Base-by-base conservation (phyloP, 495 filamentous ascomycete genomes). In the Symbiotaphrina buchneri region DNA sequence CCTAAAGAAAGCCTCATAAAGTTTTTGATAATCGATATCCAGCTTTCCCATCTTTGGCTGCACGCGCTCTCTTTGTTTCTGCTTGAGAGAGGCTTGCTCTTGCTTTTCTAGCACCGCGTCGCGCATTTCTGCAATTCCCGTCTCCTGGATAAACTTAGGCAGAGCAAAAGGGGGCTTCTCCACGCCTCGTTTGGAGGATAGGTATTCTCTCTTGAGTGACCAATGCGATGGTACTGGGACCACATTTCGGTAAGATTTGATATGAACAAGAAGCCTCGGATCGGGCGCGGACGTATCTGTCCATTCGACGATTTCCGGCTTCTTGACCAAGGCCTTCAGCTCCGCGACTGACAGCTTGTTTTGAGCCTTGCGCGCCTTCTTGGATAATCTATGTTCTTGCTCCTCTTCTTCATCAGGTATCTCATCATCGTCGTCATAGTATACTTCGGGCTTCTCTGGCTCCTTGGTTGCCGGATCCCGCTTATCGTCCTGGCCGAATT, bases 1-100 rank as follows among this genome's bases (percentile, higher is more conserved):
- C 17, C 82, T 65, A 58, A 95, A 97, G 54, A 97, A 97, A 5
- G 87, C 87, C 46, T 94, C 87, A 47, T 94, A 92, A 18, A 95
- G 66, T 47, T 87, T 93, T 46, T 91, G 80, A 47, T 95, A 97
- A 51, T 97, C 90, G 36, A 97, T 92, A 42, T 97, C 87, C 30
- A 97, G 58, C 44, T 84, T 90, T 37, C 87, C 87, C 74, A 93
- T 90, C 52, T 97, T 97, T 0, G 82, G 82, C 38, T 82, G 74
- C 6, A 97, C 87, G 33, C 87, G 65, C 47, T 95, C 87, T 24
- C 87, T 63, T 55, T 93, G 85, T 45, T 92, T 94, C 47, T 91
- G 81, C 48, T 94, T 94, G 38, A 97, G 57, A 10, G 66, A 69
- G 31, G 83, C 76, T 42, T 85, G 70, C 19, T 81, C 82, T 47